A percentile compares a stretch with the other conserved stretches of the same genome.
Conservation (phyloP, 83 land plant species). For the Picea engelmannii region DNA sequence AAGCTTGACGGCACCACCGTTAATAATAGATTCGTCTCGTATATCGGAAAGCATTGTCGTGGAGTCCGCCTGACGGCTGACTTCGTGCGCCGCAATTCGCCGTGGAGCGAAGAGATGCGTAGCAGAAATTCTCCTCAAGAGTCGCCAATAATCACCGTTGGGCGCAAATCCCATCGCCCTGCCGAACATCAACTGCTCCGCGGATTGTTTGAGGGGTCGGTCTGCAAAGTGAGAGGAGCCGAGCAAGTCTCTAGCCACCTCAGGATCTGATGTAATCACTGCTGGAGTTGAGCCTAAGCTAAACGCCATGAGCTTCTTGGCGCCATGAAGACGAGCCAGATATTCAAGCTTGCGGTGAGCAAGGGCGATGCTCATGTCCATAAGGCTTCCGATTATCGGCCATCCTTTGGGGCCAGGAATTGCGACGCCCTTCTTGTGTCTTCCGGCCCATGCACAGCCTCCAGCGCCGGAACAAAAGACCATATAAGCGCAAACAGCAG, state of each 20-base stretch:
- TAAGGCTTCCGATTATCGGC: no score
- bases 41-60: constrained; percentile 7
- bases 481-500: no score
- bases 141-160: constrained; percentile 19
- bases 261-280: no score
- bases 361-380: no score
- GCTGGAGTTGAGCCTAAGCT: no score
- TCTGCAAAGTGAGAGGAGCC: no score
- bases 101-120: constrained; percentile 37
- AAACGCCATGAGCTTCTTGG: no score
- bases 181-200: constrained; percentile 35
- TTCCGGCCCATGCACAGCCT: background rate
- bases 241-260: no score
- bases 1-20: background rate
- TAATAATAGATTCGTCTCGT: background rate
- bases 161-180: background rate
- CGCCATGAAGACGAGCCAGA: no score
- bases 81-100: constrained; percentile 32
- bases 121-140: constrained; percentile 37
- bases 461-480: background rate
- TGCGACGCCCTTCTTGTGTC: background rate
- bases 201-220: constrained; percentile 25
- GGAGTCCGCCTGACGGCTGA: constrained; percentile 13
- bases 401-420: background rate
- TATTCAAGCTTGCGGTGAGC: no score